Percentiles rank a stretch among this genome's conserved stretches.
Conservation (phyloP, 208 protist genomes). For the Strigomonas culicis region DNA sequence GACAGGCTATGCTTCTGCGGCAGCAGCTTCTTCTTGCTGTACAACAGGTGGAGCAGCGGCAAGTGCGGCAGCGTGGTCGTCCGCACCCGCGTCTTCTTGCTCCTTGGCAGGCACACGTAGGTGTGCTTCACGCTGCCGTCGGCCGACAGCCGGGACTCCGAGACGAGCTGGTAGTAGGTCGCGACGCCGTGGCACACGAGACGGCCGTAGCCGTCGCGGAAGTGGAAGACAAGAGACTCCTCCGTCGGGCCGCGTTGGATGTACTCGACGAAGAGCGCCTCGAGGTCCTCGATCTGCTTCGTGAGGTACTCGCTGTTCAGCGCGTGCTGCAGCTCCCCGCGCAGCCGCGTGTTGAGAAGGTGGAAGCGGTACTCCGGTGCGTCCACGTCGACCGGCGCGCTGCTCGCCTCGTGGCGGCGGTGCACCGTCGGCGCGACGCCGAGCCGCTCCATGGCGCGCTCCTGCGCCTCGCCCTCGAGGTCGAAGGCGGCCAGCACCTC, state of each 20-base stretch:
- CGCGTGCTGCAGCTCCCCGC: conserved; percentile 76
- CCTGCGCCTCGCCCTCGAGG: conserved; percentile 63
- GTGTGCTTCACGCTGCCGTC: conserved; percentile 68
- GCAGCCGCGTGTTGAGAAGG: conserved; percentile 60
- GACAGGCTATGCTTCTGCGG: conserved; percentile 40
- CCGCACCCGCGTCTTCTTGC: conserved; percentile 27
- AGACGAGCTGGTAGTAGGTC: conserved; percentile 75
- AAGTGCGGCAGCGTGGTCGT: conserved; percentile 39
- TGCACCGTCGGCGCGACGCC: conserved; percentile 14
- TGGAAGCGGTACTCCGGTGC: conserved; percentile 67
- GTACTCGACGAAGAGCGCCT: conserved; percentile 56
- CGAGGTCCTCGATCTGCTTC: conserved; percentile 75
- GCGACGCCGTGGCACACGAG: conserved; percentile 84
- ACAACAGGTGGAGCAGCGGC: conserved; percentile 59
- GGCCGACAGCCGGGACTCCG: conserved; percentile 39
- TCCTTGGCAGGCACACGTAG: conserved; percentile 57
- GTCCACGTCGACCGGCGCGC: conserved; percentile 39
- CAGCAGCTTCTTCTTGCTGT: conserved; percentile 41
- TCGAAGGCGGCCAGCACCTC: conserved; percentile 53
- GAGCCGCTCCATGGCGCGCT: conserved; percentile 29
- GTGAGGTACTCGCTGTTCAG: conserved; percentile 78
- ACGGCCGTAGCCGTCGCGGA: conserved; percentile 83
- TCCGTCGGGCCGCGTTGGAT: conserved; percentile 36
- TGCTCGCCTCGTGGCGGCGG: not conserved
- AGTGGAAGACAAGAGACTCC: conserved; percentile 61